Conservation (phyloP, 495 filamentous ascomycete genomes). For the Hypoxylon perforatum region DNA sequence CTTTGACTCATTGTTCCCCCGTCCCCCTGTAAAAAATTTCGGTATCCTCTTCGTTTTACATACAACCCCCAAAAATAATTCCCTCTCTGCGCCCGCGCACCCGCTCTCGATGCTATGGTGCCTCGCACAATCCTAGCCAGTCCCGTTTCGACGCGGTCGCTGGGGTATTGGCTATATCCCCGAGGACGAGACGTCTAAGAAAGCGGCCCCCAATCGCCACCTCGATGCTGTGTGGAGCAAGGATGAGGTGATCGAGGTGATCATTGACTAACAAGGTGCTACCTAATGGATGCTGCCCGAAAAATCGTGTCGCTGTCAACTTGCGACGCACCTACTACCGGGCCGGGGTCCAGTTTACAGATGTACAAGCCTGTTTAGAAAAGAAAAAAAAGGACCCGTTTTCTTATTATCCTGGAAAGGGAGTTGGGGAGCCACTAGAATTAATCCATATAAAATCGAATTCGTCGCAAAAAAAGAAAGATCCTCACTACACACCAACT, state of each 20-base stretch:
- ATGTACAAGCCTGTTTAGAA: too few relatives aligned
- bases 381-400: conserved; percentile 3
- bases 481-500: not conserved
- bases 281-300: conserved; percentile 33
- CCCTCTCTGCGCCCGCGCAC: not conserved
- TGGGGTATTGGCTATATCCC: conserved; percentile 30
- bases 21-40: conserved; percentile 15
- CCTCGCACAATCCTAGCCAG: conserved; percentile 22
- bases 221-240: conserved; percentile 29
- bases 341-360: conserved; percentile 24
- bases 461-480: not conserved
- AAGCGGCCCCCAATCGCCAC: conserved; percentile 36
- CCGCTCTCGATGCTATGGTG: conserved; percentile 16
- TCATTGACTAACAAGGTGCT: conserved; percentile 45
- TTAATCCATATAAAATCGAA: not conserved
- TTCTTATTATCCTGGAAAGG: not conserved
- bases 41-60: conserved; percentile 4
- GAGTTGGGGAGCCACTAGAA: conserved; percentile 15
- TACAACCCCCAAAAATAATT: too few relatives aligned
- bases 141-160: conserved; percentile 28
- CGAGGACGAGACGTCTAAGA: conserved; percentile 8
- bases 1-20: conserved; percentile 29
- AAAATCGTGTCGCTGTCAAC: conserved; percentile 30
- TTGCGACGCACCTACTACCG: conserved; percentile 16
- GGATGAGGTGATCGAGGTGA: conserved; percentile 43